These are phyloP conservation scores for Spathaspora sp. DNA, from an alignment of 805 yeast species.

Conservation along the genomic window DNA sequence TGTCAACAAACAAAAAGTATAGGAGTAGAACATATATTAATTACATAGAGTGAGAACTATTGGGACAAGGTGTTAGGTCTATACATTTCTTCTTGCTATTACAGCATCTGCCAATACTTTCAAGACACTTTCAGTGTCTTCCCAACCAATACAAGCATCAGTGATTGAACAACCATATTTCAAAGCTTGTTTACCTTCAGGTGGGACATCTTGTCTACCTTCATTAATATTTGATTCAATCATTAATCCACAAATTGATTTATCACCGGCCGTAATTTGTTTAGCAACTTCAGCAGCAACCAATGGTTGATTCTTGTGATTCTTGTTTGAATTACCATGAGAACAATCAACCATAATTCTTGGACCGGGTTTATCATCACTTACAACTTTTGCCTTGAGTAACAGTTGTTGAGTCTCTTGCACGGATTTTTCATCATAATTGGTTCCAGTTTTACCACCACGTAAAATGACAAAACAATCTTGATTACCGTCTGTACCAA, in stretches of 20 bases:
- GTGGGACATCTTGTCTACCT: conserved; percentile 90
- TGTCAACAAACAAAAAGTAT: not conserved
- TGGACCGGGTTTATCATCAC: conserved; percentile 44
- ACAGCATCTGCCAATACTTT: conserved; percentile 75
- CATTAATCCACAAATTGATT: conserved; percentile 87
- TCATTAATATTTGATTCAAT: conserved; percentile 89
- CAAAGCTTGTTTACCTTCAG: conserved; percentile 69
- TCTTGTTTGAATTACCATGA: conserved; percentile 91
- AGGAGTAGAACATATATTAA: not conserved
- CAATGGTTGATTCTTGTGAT: conserved; percentile 88
- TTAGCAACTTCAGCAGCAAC: conserved; percentile 76
- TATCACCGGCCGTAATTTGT: conserved; percentile 75
- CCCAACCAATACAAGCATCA: conserved; percentile 97
- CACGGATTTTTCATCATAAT: conserved; percentile 76
- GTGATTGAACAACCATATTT: conserved; percentile 94
- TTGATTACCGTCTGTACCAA: conserved; percentile 89
- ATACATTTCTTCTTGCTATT: conserved; percentile 58
- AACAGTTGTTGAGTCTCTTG: conserved; percentile 61
- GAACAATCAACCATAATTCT: conserved; percentile 96
- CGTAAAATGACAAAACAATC: conserved; percentile 89
- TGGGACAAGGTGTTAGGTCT: not conserved
- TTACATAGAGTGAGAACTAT: not conserved
- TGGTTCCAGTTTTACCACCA: conserved; percentile 94
- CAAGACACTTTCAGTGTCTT: conserved; percentile 71
- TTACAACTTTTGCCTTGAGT: conserved; percentile 45